Base-by-base conservation (phyloP, 257 asterid species). In the Jacaranda mimosifolia region DNA sequence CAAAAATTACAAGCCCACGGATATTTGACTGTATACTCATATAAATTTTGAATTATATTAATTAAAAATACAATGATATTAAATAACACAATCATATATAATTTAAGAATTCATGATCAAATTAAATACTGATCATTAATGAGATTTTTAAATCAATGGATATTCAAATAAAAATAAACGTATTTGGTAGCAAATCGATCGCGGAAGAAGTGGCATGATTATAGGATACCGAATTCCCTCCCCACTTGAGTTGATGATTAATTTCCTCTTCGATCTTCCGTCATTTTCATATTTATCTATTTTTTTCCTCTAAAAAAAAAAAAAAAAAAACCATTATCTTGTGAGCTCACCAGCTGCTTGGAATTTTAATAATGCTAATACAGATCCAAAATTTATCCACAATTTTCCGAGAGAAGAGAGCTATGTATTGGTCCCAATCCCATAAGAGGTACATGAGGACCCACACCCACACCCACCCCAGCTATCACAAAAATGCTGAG, bases 191-290 rank as follows among this genome's bases (percentile, higher is more conserved):
- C 75, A 58, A 48, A 26, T 15, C n/a, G 12, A 57, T 19, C 7
- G 79, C 79, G 68, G 76, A 39, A 77, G 18, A 57, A 12, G 79
- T 65, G 82, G 82, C 76, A 53, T 39, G 49, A 58, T 76, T 81
- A 7, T 56, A 9, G 81, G 62, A 67, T 17, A 21, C 56, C 42
- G 68, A 46, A 65, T 46, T 60, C 42, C 40, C 52, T 6, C 4
- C 5, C 62, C 68, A 63, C 69, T 0, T 42, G 46, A 7, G 49
- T 38, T 14, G 7, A 60, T 72, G 46, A 64, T 55, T 6, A 15
- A 14, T 75, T 52, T 14, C 40, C 7, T 19, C 6, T 12, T 18
- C 46, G 19, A 39, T 59, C 65, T 57, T 72, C 55, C 45, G 15
- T 35, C 3, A 11, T 17, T 60, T 19, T 65, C 64, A 38, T 36